Evolutionary conservation across 1,284 basidiomycete genomes (phyloP).

Genomic region (Marasmius oreades): DNA sequence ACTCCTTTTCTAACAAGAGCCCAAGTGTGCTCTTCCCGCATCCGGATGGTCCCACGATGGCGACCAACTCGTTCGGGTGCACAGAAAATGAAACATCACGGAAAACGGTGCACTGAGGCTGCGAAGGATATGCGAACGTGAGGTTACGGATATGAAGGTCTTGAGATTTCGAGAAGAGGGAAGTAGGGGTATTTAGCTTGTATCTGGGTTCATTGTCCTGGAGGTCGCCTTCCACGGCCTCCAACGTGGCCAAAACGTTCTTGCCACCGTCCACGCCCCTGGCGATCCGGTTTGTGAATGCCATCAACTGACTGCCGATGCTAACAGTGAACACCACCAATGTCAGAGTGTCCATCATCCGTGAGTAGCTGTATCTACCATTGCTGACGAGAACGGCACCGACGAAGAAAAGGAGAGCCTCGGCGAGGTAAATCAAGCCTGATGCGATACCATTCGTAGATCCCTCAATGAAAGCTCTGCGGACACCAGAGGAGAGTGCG

Average conservation of each 20-base stretch:
- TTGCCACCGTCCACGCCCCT: conserved; percentile 78
- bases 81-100: conserved; percentile 64
- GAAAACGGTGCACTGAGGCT: conserved; percentile 72
- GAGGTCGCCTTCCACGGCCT: conserved; percentile 58
- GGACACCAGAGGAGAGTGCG: conserved; percentile 69
- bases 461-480: conserved; percentile 80
- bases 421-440: conserved; percentile 82
- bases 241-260: conserved; percentile 57
- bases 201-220: conserved; percentile 70
- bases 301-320: conserved; percentile 86
- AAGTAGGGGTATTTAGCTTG: conserved; percentile 45
- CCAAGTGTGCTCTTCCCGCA: conserved; percentile 89
- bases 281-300: conserved; percentile 79
- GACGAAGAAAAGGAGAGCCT: conserved; percentile 89
- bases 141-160: conserved; percentile 67
- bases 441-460: conserved; percentile 80
- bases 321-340: conserved; percentile 92
- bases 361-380: conserved; percentile 82
- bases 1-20: conserved; percentile 79
- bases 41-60: conserved; percentile 85
- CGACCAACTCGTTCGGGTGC: conserved; percentile 75
- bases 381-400: conserved; percentile 79
- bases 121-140: conserved; percentile 79
- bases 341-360: conserved; percentile 88
- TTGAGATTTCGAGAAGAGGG: conserved; percentile 46